phyloP scores from a whole-genome alignment of 2,329 filamentous ascomycete genomes.

The Mycosphaerella sp. region DNA sequence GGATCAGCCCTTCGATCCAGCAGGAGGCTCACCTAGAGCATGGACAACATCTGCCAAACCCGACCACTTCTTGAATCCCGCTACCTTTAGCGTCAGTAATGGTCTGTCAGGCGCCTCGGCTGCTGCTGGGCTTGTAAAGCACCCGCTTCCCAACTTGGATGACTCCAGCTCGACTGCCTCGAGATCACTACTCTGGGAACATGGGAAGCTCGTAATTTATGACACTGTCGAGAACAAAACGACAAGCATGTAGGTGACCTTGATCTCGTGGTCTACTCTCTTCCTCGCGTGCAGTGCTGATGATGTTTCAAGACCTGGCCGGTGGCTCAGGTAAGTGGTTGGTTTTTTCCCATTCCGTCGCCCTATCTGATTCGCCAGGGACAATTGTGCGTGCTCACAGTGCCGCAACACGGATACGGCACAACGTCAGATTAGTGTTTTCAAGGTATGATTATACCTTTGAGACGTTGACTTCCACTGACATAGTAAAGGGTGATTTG shows the following conservation, averaged over 20 bases:
- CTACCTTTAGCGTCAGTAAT: constrained; percentile 12
- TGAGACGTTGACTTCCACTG: background rate
- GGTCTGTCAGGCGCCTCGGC: background rate
- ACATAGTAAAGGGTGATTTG: constrained; percentile 9
- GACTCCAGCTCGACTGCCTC: constrained; percentile 2
- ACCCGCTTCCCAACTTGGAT: constrained; percentile 17
- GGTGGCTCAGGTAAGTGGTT: constrained; percentile 19
- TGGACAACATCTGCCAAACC: constrained; percentile 15
- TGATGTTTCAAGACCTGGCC: constrained; percentile 12
- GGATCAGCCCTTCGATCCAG: constrained; percentile 16
- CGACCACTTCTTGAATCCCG: constrained; percentile 14
- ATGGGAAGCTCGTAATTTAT: constrained; percentile 17
- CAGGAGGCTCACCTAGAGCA: constrained; percentile 11
- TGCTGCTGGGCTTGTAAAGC: constrained; percentile 9
- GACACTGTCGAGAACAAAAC: constrained; percentile 15
- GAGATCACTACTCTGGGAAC: constrained; percentile 12
- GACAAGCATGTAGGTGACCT: constrained; percentile 14
- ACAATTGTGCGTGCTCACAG: constrained; percentile 26
- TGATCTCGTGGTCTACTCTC: background rate
- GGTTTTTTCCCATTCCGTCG: background rate
- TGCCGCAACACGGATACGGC: constrained; percentile 29
- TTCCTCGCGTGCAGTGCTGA: background rate
- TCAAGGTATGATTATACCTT: constrained; percentile 17
- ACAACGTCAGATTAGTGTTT: constrained; percentile 30
- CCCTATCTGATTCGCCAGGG: constrained; percentile 15